Evolutionary conservation across 768 basidiomycete genomes (phyloP), one percentile per base, ranked within the genome.

Genomic region (Sutorius australiensis): DNA sequence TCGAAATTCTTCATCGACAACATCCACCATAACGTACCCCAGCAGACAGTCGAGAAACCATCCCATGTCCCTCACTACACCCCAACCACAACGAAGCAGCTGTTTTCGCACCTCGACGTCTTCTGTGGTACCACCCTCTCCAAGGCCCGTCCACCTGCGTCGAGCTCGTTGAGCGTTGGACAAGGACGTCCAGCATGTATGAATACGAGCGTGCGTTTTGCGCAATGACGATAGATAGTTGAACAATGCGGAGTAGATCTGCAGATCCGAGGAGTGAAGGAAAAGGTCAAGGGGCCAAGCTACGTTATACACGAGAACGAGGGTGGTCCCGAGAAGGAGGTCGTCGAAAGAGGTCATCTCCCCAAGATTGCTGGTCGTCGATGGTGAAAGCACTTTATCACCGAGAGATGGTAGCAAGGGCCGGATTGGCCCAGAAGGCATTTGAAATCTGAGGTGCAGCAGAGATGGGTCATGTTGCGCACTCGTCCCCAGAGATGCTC

Each of bases 211-310:
- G 62, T 95, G 93, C 0, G 88, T 89, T 64, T 92, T 90, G 27
- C 92, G 82, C 34, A 97, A 66, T 0, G 92, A 84, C 10, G 89
- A 86, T 10, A 95, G 76, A 71, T 90, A 95, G 4, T 87, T 79
- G 71, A 93, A 92, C 43, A 95, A 70, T 16, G 80, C 79, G 3
- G 82, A 82, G 61, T 97, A 95, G 33, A 82, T 78, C 16, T 80
- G 74, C 17, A 95, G 74, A 60, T 92, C 90, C 0, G 83, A 74
- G 19, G 84, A 74, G 48, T 90, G 83, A 21, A 97, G 80, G 72
- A 95, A 95, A 42, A 95, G 81, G 65, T 95, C 91, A 38, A 95
- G 77, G 0, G 93, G 93, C 92, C 92, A 97, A 0, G 85, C 71
- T 21, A 93, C 82, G 16, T 69, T 73, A 66, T 91, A 94, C 6